phyloP scores from a whole-genome alignment of 2,329 filamentous ascomycete species.

The Dothideomycetes sp. region DNA sequence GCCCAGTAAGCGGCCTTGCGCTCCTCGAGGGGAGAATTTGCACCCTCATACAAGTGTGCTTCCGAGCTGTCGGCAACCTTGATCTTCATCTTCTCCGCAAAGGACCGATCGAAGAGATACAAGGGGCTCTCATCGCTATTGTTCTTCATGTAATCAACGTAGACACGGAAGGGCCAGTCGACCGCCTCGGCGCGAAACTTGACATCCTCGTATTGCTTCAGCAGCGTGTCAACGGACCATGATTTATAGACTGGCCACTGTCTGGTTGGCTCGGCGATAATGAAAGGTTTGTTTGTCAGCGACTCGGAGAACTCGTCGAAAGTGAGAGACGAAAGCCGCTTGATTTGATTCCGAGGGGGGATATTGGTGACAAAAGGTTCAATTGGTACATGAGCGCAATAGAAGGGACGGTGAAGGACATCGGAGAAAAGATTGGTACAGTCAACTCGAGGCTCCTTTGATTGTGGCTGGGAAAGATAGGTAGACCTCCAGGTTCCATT shows the following conservation, averaged over 20 bases:
- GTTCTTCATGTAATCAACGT: conserved; percentile 69
- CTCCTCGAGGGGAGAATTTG: conserved; percentile 10
- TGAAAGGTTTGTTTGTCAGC: conserved; percentile 77
- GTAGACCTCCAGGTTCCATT: conserved; percentile 77
- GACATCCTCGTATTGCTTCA: conserved; percentile 51
- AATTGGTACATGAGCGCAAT: conserved; percentile 68
- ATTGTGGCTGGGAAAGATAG: conserved; percentile 48
- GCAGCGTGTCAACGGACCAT: conserved; percentile 63
- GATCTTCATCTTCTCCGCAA: conserved; percentile 76
- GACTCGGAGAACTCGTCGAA: conserved; percentile 60
- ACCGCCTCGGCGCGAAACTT: conserved; percentile 85
- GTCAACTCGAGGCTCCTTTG: conserved; percentile 47
- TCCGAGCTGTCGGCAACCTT: conserved; percentile 40
- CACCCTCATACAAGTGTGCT: conserved; percentile 8
- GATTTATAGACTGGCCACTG: conserved; percentile 65
- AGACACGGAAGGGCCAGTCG: conserved; percentile 78
- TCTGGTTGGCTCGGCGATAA: conserved; percentile 71
- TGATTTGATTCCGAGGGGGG: conserved; percentile 61
- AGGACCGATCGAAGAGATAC: conserved; percentile 82
- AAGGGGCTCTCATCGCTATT: conserved; percentile 78
- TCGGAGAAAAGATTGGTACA: conserved; percentile 82
- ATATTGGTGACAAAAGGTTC: conserved; percentile 59
- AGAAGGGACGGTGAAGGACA: conserved; percentile 78
- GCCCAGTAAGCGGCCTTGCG: conserved; percentile 56
- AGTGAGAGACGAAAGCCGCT: conserved; percentile 55